These are phyloP conservation scores for Myriosclerotinia curreyana DNA, from an alignment of 2,329 filamentous ascomycete genomes.

Conservation along the genomic window DNA sequence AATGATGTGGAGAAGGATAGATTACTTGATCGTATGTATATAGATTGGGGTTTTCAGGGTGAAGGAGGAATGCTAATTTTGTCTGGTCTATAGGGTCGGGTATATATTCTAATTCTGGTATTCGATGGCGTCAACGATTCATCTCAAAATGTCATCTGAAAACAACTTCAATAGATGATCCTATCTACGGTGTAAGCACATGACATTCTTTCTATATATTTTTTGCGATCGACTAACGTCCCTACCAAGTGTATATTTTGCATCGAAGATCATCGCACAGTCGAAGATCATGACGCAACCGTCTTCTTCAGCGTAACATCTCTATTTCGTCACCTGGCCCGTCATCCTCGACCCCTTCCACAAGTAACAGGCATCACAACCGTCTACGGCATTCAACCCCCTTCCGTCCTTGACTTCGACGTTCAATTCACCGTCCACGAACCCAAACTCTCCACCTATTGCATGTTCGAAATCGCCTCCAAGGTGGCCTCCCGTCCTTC, in stretches of 20 bases:
- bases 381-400: conserved; percentile 33
- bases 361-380: conserved; percentile 32
- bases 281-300: conserved; percentile 39
- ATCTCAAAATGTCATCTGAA: conserved; percentile 38
- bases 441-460: conserved; percentile 27
- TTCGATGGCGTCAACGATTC: conserved; percentile 37
- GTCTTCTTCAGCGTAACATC: conserved; percentile 37
- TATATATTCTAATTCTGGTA: conserved; percentile 37
- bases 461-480: conserved; percentile 31
- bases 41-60: neutral
- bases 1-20: conserved; percentile 37
- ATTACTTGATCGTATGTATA: conserved; percentile 31
- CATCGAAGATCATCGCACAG: conserved; percentile 35
- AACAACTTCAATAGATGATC: conserved; percentile 33
- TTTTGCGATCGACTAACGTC: neutral
- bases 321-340: conserved; percentile 37
- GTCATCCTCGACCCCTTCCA: conserved; percentile 36
- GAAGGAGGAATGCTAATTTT: neutral
- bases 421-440: conserved; percentile 33
- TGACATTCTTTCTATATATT: neutral
- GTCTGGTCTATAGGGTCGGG: conserved; percentile 28
- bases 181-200: conserved; percentile 36
- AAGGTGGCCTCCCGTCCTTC: conserved; percentile 33
- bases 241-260: conserved; percentile 37
- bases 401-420: conserved; percentile 36